Base-by-base conservation (phyloP, 495 filamentous ascomycete genomes). In the Xylaria palmicola region DNA sequence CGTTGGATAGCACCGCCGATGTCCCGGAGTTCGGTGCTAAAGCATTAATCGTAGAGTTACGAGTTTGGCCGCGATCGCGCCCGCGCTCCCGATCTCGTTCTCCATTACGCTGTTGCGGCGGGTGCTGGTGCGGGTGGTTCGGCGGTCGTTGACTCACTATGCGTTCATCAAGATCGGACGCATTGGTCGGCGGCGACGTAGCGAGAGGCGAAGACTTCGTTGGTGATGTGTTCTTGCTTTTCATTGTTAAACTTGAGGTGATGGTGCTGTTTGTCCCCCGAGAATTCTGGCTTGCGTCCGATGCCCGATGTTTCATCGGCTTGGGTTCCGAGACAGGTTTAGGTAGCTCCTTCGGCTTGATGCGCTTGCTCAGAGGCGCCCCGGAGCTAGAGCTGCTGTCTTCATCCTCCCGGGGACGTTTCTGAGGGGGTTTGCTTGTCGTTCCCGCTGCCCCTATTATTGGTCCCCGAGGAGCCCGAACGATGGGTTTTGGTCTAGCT, bases 131-230 rank as follows among this genome's bases (percentile, higher is more conserved):
- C 34, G 36, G 29, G 34, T 64, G 58, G 19, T 74, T 66, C 15
- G 65, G 56, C 26, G 68, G 68, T 19, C 69, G 80, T 74, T 62
- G 77, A 47, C 32, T 40, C 13, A 61, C 50, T 37, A 69, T 65
- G 22, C 75, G 72, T 0, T 73, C 68, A 22, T 82, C 83, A 20
- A 87, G 65, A 55, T 90, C 87, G 4, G 88, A 90, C 6, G 86
- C 86, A 71, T 90, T 91, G 15, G 87, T 85, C 1, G 88, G 88
- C 20, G 88, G 88, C n/a, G 89, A 91, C 3, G 86, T 85, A 24
- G 85, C 87, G 37, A 91, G 80, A 3, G 88, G 88, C 5, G 89
- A 91, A 0, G 88, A 89, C 63, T 92, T 93, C 58, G 82, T 79
- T 1, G 87, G 86, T 3, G 87, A 89, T 7, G 71, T 79, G 59